These are phyloP conservation scores for Auricularia heimuer DNA, from an alignment of 768 basidiomycete species.

Conservation along the genomic window DNA sequence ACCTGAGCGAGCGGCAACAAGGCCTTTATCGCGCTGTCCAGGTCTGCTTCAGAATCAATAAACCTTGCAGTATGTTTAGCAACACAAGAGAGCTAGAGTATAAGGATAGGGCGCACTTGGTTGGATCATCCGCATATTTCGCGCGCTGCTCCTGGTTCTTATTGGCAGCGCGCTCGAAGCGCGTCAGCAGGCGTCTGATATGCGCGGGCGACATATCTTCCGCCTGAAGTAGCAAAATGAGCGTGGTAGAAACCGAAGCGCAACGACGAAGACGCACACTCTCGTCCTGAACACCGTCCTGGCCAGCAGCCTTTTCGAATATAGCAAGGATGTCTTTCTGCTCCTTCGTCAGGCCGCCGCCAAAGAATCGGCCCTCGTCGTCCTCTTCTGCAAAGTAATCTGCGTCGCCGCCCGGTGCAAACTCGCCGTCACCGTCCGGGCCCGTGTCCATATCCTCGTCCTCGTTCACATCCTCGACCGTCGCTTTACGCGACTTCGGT, in stretches of 20 bases:
- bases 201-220: constrained; percentile 60
- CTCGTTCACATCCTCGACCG: constrained; percentile 19
- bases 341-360: constrained; percentile 83
- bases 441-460: constrained; percentile 52
- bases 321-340: constrained; percentile 96
- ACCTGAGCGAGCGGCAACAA: constrained; percentile 83
- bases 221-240: constrained; percentile 10
- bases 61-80: constrained; percentile 47
- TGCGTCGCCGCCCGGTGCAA: constrained; percentile 79
- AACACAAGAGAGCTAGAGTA: neutral
- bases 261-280: constrained; percentile 27
- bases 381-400: constrained; percentile 90
- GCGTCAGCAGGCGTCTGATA: constrained; percentile 63
- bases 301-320: constrained; percentile 63
- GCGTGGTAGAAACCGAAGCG: neutral
- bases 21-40: constrained; percentile 78
- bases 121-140: constrained; percentile 87
- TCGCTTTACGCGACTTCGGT: constrained; percentile 1
- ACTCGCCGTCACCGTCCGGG: constrained; percentile 29
- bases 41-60: constrained; percentile 96
- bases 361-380: constrained; percentile 86
- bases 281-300: constrained; percentile 54
- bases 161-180: constrained; percentile 80
- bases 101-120: constrained; percentile 48
- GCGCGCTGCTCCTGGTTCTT: constrained; percentile 96